Evolutionary conservation across 1,284 basidiomycete genomes (phyloP).

Genomic region (Boletellus deceptivus): DNA sequence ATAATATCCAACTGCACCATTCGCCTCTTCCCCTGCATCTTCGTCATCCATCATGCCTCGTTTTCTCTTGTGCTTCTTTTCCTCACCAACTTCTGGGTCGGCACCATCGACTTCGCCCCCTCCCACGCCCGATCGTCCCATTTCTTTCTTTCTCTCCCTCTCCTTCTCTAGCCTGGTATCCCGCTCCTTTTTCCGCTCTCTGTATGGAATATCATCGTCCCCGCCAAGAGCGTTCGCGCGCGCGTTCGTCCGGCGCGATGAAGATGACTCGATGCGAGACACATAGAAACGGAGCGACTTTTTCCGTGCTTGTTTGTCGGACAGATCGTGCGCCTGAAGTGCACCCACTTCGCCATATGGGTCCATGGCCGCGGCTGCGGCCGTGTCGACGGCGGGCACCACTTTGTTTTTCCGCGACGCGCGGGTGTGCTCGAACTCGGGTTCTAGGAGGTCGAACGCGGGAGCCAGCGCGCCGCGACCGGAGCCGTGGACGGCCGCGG

Average conservation of each 20-base stretch:
- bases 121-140: conserved; percentile 41
- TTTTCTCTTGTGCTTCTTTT: conserved; percentile 41
- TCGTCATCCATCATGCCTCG: conserved; percentile 43
- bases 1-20: conserved; percentile 75
- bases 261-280: conserved; percentile 74
- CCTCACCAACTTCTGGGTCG: conserved; percentile 37
- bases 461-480: conserved; percentile 27
- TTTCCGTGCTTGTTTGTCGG: conserved; percentile 79
- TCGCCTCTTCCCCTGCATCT: conserved; percentile 34
- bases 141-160: conserved; percentile 41
- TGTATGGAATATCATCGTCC: conserved; percentile 88
- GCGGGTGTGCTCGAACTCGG: conserved; percentile 46
- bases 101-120: conserved; percentile 68
- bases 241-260: conserved; percentile 70
- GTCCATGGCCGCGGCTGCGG: conserved; percentile 36
- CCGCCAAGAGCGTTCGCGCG: conserved; percentile 64
- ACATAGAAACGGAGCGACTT: conserved; percentile 86
- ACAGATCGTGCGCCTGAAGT: conserved; percentile 69
- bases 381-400: conserved; percentile 10
- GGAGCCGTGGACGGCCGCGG: conserved; percentile 19
- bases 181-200: conserved; percentile 61
- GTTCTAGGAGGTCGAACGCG: conserved; percentile 73
- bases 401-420: conserved; percentile 24
- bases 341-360: conserved; percentile 74
- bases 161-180: conserved; percentile 53